Percentiles rank a stretch among this genome's conserved stretches.
Evolutionary conservation across 164 flowering plant genomes (phyloP).

Genomic region (Echeveria elegans): DNA sequence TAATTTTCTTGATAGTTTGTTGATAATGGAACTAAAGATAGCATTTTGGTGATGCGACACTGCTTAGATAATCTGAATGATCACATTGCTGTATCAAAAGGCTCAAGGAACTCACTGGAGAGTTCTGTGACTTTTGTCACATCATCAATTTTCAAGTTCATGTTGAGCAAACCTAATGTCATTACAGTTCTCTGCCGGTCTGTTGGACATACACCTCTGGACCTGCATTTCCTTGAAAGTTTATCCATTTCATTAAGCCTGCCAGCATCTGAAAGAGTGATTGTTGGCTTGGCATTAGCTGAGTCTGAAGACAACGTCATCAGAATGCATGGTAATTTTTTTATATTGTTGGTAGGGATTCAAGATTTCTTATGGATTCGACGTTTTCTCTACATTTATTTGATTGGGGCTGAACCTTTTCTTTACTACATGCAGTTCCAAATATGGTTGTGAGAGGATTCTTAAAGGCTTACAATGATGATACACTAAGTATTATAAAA

Average conservation of each 20-base stretch:
- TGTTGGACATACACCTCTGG: constrained; percentile 26
- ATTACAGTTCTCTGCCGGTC: constrained; percentile 57
- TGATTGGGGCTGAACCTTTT: background rate
- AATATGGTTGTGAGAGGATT: constrained; percentile 59
- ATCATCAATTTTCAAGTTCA: constrained; percentile 35
- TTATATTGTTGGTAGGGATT: background rate
- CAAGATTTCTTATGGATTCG: background rate
- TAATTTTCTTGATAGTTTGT: constrained; percentile 36
- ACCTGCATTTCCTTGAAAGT: constrained; percentile 43
- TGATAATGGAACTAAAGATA: constrained; percentile 60
- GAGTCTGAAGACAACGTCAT: constrained; percentile 54
- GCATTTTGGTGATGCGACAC: constrained; percentile 55
- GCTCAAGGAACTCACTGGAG: constrained; percentile 29
- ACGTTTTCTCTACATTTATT: background rate
- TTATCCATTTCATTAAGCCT: constrained; percentile 48
- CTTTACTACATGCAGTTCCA: constrained; percentile 42
- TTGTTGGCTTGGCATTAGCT: constrained; percentile 74
- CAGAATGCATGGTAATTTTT: constrained; percentile 53
- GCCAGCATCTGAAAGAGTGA: constrained; percentile 61
- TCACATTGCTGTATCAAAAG: constrained; percentile 17
- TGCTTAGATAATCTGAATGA: constrained; percentile 47
- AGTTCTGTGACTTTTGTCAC: constrained; percentile 38
- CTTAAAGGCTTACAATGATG: constrained; percentile 30
- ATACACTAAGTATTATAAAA: constrained; percentile 37
- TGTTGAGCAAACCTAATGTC: constrained; percentile 60